Conservation (phyloP, 1,284 basidiomycete species). For the Amylostereum areolatum region DNA sequence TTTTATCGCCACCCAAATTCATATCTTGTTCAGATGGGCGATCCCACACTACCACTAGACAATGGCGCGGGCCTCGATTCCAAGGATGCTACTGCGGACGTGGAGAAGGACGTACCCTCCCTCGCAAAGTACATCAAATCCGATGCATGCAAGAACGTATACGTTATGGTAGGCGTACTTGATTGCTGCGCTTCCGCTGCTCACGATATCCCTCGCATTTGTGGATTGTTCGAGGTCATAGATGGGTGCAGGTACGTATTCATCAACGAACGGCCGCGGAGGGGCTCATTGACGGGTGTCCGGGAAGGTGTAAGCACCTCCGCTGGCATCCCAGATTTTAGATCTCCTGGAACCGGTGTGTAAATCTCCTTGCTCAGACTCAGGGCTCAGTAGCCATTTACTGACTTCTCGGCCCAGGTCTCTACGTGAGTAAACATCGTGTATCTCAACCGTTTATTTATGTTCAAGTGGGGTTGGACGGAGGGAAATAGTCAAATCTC, state of each 20-base stretch:
- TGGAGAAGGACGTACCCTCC: conserved; percentile 32
- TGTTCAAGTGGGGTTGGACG: too few species aligned
- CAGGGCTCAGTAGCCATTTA: neutral
- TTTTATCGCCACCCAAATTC: neutral
- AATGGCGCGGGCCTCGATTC: neutral
- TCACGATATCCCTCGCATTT: neutral
- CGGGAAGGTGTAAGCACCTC: conserved; percentile 65
- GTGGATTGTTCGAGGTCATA: conserved; percentile 1
- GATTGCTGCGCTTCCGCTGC: neutral
- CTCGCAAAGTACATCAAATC: conserved; percentile 67
- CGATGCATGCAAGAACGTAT: conserved; percentile 56
- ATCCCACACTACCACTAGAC: neutral
- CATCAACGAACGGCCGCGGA: neutral
- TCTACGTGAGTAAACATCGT: conserved; percentile 40
- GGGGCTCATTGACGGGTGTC: neutral
- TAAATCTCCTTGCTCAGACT: neutral
- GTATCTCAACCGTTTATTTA: too few species aligned
- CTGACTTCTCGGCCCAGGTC: conserved; percentile 29
- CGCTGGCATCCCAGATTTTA: conserved; percentile 78
- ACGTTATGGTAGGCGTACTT: conserved; percentile 56
- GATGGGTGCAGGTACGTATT: conserved; percentile 20
- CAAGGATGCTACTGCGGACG: conserved; percentile 14
- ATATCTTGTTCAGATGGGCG: neutral
- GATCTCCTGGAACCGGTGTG: conserved; percentile 68
- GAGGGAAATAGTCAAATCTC: conserved; percentile 55